These are phyloP conservation scores for Vitellaria paradoxa DNA, from an alignment of 179 eudicot species.

Conservation along the genomic window DNA sequence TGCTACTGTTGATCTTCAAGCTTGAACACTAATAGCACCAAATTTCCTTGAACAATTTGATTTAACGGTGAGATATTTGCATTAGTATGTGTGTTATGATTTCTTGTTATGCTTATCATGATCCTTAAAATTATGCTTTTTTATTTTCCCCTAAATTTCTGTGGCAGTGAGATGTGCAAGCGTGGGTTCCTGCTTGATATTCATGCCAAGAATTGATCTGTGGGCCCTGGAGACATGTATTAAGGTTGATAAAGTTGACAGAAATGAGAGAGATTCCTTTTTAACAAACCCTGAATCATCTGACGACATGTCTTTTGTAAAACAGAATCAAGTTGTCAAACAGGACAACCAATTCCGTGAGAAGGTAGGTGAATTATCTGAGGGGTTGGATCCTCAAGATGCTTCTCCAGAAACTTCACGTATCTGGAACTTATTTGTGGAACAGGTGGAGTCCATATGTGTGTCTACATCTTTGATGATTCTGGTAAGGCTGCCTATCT, in stretches of 20 bases:
- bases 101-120: constrained; percentile 5
- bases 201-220: constrained; percentile 89
- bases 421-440: constrained; percentile 73
- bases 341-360: constrained; percentile 17
- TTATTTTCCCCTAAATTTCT: constrained; percentile 11
- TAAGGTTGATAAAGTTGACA: constrained; percentile 19
- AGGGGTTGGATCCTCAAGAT: constrained; percentile 18
- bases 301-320: constrained; percentile 15
- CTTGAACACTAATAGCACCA: neutral
- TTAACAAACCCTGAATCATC: constrained; percentile 24
- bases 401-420: constrained; percentile 44
- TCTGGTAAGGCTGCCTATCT: constrained; percentile 47
- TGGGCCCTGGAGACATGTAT: constrained; percentile 63
- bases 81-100: neutral
- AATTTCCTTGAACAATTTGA: neutral
- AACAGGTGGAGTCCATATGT: constrained; percentile 74
- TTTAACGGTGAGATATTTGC: neutral
- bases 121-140: constrained; percentile 20
- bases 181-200: constrained; percentile 57
- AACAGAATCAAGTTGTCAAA: constrained; percentile 12
- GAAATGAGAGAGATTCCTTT: constrained; percentile 31
- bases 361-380: constrained; percentile 23
- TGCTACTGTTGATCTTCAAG: neutral
- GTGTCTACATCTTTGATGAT: constrained; percentile 73
- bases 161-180: constrained; percentile 83